Percentiles rank a stretch among this genome's conserved stretches.
phyloP scores from a whole-genome alignment of 2,329 filamentous ascomycete genomes.

The Xylariales sp. region DNA sequence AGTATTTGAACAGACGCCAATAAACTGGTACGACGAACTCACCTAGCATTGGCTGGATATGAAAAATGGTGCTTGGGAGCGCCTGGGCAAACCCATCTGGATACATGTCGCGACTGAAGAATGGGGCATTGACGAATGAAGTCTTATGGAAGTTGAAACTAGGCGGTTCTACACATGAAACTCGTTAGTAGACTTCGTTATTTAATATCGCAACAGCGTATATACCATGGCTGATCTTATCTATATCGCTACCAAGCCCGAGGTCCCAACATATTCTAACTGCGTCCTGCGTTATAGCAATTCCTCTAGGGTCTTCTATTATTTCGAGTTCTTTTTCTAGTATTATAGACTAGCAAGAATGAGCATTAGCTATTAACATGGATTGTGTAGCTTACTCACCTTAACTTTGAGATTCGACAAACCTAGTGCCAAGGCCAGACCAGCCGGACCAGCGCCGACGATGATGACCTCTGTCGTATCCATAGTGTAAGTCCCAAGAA shows the following conservation, averaged over 20 bases:
- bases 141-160: conserved; percentile 41
- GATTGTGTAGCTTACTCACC: conserved; percentile 28
- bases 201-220: background rate
- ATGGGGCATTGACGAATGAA: conserved; percentile 38
- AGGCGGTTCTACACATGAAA: conserved; percentile 23
- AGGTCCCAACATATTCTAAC: conserved; percentile 44
- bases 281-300: conserved; percentile 43
- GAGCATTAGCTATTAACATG: background rate
- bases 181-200: conserved; percentile 5
- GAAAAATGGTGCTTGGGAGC: conserved; percentile 40
- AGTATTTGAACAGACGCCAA: background rate
- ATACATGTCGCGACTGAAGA: conserved; percentile 29
- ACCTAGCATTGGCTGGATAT: conserved; percentile 44
- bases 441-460: conserved; percentile 44
- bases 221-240: conserved; percentile 43
- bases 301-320: conserved; percentile 42
- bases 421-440: conserved; percentile 41
- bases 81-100: conserved; percentile 38
- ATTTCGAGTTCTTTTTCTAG: conserved; percentile 44
- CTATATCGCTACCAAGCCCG: conserved; percentile 39
- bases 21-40: background rate
- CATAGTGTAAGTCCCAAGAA: conserved; percentile 27
- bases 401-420: conserved; percentile 42
- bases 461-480: conserved; percentile 45
- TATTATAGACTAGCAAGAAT: conserved; percentile 38